Percentiles rank a stretch among this genome's conserved stretches.
Evolutionary conservation across 2,329 filamentous ascomycete species (phyloP).

Genomic region (Pseudocercospora musae): DNA sequence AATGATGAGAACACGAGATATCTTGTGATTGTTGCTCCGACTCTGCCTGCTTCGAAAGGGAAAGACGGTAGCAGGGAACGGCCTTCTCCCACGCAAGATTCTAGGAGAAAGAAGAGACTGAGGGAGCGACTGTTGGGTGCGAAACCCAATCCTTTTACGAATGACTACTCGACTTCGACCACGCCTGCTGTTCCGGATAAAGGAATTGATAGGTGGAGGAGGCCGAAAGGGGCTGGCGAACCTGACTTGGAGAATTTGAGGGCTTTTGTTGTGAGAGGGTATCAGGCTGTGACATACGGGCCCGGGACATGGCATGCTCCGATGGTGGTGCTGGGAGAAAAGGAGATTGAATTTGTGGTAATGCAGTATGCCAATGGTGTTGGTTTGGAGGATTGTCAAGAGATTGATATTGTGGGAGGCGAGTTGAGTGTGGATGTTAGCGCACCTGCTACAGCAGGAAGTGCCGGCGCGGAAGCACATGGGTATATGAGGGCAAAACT

Average conservation of each 20-base stretch:
- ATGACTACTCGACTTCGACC: slow-evolving; percentile 41
- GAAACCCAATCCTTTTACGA: slow-evolving; percentile 49
- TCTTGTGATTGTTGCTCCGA: slow-evolving; percentile 86
- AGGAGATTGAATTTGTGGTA: slow-evolving; percentile 79
- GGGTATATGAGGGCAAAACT: slow-evolving; percentile 23
- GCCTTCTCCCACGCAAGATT: slow-evolving; percentile 43
- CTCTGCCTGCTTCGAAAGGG: slow-evolving; percentile 48
- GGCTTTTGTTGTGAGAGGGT: slow-evolving; percentile 74
- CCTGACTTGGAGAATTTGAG: slow-evolving; percentile 69
- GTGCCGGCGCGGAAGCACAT: slow-evolving; percentile 17
- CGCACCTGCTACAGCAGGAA: background rate
- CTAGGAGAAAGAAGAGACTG: slow-evolving; percentile 27
- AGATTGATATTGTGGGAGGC: slow-evolving; percentile 51
- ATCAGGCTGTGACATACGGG: slow-evolving; percentile 86
- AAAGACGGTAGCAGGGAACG: background rate
- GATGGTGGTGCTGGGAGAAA: slow-evolving; percentile 78
- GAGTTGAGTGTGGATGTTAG: slow-evolving; percentile 30
- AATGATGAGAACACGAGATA: slow-evolving; percentile 56
- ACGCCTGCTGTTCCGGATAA: slow-evolving; percentile 16
- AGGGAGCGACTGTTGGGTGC: slow-evolving; percentile 43
- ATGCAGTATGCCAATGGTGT: slow-evolving; percentile 86
- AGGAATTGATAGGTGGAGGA: slow-evolving; percentile 13
- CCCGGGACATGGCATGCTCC: slow-evolving; percentile 94
- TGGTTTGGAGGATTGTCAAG: slow-evolving; percentile 80
- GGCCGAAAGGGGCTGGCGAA: slow-evolving; percentile 51